Percentiles rank a stretch among this genome's conserved stretches.
These are phyloP conservation scores for Melocanna baccifera DNA, from an alignment of 176 grass and related monocot species.

Conservation along the genomic window DNA sequence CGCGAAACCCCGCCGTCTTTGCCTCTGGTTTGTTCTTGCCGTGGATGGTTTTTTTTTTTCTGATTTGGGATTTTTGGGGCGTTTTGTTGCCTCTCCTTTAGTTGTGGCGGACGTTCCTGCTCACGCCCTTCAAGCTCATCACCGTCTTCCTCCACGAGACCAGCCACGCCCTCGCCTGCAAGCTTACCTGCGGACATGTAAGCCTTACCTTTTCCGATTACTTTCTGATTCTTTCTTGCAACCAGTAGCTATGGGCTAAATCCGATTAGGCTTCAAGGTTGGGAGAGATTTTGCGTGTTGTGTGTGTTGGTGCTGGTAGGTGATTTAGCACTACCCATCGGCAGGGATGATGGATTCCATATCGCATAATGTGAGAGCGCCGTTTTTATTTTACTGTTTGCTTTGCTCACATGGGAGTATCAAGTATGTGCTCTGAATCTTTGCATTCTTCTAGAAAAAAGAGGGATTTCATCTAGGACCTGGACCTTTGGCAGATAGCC, in stretches of 20 bases:
- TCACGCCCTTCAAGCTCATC: conserved; percentile 98
- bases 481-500: neutral
- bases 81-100: conserved; percentile 10
- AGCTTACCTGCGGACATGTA: conserved; percentile 96
- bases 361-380: neutral
- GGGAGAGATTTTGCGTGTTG: neutral
- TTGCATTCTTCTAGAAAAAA: neutral
- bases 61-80: neutral
- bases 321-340: neutral
- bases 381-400: conserved; percentile 12
- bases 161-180: conserved; percentile 97
- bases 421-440: neutral
- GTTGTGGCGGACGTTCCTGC: conserved; percentile 91
- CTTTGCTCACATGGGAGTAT: neutral
- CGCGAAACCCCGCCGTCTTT: neutral
- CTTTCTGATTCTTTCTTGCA: neutral
- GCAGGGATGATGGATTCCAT: conserved; percentile 14
- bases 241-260: neutral
- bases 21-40: neutral
- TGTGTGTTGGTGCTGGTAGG: neutral
- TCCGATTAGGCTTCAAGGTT: neutral
- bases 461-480: neutral
- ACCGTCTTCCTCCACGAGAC: conserved; percentile 99
- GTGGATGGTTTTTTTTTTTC: neutral
- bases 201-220: neutral